phyloP scores from a whole-genome alignment of 352 stramenopile genomes.

The Phytophthora megakarya region DNA sequence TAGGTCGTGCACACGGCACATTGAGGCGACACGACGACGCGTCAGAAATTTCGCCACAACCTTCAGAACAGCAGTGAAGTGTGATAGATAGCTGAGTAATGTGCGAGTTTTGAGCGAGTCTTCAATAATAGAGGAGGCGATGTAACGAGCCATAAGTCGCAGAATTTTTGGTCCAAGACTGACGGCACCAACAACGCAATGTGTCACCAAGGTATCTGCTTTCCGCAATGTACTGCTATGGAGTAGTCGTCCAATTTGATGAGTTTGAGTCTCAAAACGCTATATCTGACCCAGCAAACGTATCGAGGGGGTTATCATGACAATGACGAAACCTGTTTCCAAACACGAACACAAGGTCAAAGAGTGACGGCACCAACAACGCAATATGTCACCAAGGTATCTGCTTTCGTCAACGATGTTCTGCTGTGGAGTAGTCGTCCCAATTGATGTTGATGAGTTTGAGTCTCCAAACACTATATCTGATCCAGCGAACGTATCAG shows the following conservation, averaged over 20 bases:
- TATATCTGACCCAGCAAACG: background rate
- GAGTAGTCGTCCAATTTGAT: conserved; percentile 17
- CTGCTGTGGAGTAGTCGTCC: conserved; percentile 13
- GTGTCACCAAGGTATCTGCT: background rate
- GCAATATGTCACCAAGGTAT: background rate
- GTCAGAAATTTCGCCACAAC: background rate
- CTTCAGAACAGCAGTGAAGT: background rate
- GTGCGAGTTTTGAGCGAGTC: background rate
- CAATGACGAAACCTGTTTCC: background rate
- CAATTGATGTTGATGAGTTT: conserved; percentile 8
- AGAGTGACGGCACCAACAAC: no score
- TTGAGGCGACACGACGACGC: conserved; percentile 27
- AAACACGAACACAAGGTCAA: no score
- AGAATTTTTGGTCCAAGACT: no score
- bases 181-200: no score
- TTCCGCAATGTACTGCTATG: no score
- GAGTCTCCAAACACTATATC: background rate
- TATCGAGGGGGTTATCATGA: conserved; percentile 20
- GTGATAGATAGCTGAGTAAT: conserved; percentile 4
- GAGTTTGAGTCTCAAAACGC: background rate
- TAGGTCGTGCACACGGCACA: conserved; percentile 19
- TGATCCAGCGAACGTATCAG: conserved; percentile 6
- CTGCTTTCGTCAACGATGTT: no score
- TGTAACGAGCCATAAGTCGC: background rate
- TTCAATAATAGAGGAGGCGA: conserved; percentile 3